Base-by-base conservation (phyloP, 2,329 filamentous ascomycete species). In the Fusarium ramigenum region DNA sequence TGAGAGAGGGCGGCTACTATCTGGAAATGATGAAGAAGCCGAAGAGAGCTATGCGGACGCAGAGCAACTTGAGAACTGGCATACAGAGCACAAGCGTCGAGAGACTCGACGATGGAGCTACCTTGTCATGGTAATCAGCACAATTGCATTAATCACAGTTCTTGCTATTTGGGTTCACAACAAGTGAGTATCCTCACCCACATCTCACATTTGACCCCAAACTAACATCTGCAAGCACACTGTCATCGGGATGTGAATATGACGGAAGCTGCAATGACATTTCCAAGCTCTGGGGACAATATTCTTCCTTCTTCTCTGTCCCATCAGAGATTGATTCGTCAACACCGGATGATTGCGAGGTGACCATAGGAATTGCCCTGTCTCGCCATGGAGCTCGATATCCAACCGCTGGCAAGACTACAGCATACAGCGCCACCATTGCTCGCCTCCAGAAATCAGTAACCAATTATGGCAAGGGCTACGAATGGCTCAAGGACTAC, bases 371-470 rank as follows among this genome's bases (percentile, higher is more conserved):
- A 2, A 93, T 95, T 78, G 85, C 95, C 30, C 87, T 98, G 53
- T 95, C 94, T 28, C 91, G 95, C 5, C 95, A 98, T 80, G 95
- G 95, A 53, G 93, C 93, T 42, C 89, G 95, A 59, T 93, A 94
- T 79, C 95, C 95, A 2, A 97, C 95, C 0, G 78, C 83, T 16
- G 84, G 85, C 73, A 97, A 95, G 84, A 89, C 91, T 2, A 79
- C 80, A 16, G 79, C 81, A 11, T 97, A 97, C 82, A 87, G 85
- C 43, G 81, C 84, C 9, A 86, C 93, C 14, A 85, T 97, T 60
- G 80, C 86, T 34, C 88, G 88, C 53, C 92, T 98, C 69, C 90
- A 95, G 68, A 80, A 80, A 49, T 80, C 77, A 42, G 85, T 85
- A 15, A 87, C 85, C 4, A 82, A 85, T 25, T 96, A 93, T 78